A percentile compares a stretch with the other conserved stretches of the same genome.
These are phyloP conservation scores for Apostasia ramifera DNA, from an alignment of 106 monocot genomes.

Conservation along the genomic window DNA sequence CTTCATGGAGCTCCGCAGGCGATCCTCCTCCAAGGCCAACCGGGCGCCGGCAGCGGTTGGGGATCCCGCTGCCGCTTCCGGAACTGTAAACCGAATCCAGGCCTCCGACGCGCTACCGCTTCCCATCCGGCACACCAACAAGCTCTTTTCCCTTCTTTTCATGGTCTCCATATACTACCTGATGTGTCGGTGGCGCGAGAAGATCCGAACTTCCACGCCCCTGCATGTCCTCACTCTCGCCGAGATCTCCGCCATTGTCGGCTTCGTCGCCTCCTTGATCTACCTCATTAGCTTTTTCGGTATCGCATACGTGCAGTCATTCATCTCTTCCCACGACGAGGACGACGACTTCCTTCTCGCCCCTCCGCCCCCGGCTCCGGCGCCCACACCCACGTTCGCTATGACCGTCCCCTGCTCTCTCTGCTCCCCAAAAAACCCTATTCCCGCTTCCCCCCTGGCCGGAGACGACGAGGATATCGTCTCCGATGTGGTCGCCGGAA, in stretches of 20 bases:
- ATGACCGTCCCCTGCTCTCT: background rate
- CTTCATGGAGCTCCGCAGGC: too few relatives aligned
- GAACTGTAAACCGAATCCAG: constrained; percentile 9
- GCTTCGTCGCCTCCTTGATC: constrained; percentile 69
- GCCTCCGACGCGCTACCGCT: constrained; percentile 82
- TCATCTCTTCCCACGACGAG: constrained; percentile 48
- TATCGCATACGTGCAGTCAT: constrained; percentile 79
- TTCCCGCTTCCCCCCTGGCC: background rate
- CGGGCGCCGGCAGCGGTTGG: too few relatives aligned
- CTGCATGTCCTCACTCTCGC: constrained; percentile 63
- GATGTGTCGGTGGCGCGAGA: constrained; percentile 88
- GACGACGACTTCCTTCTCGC: constrained; percentile 28
- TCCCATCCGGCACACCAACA: constrained; percentile 86
- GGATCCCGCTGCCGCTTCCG: too few relatives aligned
- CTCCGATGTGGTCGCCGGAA: constrained; percentile 14
- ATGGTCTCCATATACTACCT: constrained; percentile 64
- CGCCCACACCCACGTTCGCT: background rate
- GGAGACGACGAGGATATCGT: constrained; percentile 31
- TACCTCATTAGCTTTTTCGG: constrained; percentile 94
- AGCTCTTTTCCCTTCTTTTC: constrained; percentile 70
- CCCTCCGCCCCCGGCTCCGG: constrained; percentile 26
- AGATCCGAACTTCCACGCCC: constrained; percentile 66
- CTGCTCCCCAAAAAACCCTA: too few relatives aligned
- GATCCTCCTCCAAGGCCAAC: too few relatives aligned
- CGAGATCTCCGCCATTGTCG: constrained; percentile 62